Conservation (phyloP, 202 grass and related monocot species). For the Brachypodium distachyon region DNA sequence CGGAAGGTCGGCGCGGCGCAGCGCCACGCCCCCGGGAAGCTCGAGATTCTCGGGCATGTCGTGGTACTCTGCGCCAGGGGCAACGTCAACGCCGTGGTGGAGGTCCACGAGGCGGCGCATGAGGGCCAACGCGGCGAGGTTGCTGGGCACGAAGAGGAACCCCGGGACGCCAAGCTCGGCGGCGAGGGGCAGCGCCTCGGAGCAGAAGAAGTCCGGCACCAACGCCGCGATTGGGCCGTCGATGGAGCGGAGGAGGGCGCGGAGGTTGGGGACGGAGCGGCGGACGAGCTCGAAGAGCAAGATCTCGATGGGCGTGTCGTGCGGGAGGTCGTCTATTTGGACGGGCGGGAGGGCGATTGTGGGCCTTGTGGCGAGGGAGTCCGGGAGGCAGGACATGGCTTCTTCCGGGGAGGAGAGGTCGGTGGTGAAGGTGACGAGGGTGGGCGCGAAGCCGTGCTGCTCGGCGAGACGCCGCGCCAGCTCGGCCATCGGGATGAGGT, state of each 20-base stretch:
- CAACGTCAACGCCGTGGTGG: not conserved
- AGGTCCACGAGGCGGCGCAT: not conserved
- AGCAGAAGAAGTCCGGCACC: constrained; percentile 30
- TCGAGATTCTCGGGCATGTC: constrained; percentile 15
- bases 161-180: constrained; percentile 28
- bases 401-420: not conserved
- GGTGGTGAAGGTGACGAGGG: constrained; percentile 30
- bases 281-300: not conserved
- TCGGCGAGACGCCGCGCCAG: constrained; percentile 25
- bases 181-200: constrained; percentile 15
- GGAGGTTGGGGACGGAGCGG: constrained; percentile 16
- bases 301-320: not conserved
- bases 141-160: constrained; percentile 29
- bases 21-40: constrained; percentile 17
- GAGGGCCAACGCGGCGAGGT: not conserved
- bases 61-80: not conserved
- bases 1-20: not conserved
- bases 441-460: constrained; percentile 23
- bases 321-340: constrained; percentile 10
- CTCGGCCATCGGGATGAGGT: constrained; percentile 39
- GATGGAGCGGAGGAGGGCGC: not conserved
- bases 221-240: constrained; percentile 7
- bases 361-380: not conserved
- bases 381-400: constrained; percentile 12
- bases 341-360: constrained; percentile 11